Conservation (phyloP, 225 moss, liverwort and hornwort genomes). For the Bryum argenteum region DNA sequence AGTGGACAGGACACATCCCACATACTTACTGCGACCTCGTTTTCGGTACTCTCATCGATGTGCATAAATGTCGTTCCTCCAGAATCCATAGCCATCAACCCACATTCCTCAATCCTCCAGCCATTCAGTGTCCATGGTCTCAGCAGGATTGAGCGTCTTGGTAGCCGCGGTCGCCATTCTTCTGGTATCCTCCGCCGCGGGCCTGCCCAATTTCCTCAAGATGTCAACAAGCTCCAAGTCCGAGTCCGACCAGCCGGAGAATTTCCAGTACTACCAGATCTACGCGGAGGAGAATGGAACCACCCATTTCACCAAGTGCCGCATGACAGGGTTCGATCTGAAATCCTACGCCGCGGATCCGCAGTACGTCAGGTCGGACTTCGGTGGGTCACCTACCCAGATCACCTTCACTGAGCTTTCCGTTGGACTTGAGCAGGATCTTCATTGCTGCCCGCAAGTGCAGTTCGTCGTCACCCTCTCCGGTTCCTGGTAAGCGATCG, state of each 20-base stretch:
- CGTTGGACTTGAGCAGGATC: conserved; percentile 76
- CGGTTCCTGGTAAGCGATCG: conserved; percentile 73
- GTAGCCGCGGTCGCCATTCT: conserved; percentile 34
- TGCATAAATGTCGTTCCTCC: no score
- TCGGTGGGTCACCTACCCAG: conserved; percentile 69
- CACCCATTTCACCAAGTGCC: conserved; percentile 72
- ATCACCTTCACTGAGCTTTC: conserved; percentile 77
- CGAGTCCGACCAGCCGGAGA: conserved; percentile 38
- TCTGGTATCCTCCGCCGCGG: conserved; percentile 29
- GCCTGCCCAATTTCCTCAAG: conserved; percentile 40
- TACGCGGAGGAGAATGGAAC: conserved; percentile 74
- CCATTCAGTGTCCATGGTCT: neutral
- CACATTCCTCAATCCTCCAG: no score
- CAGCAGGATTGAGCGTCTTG: conserved; percentile 23
- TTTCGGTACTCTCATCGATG: no score
- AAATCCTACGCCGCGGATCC: conserved; percentile 61
- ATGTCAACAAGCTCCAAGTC: conserved; percentile 39
- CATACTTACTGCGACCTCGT: no score
- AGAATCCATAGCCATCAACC: no score
- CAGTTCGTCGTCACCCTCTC: conserved; percentile 90
- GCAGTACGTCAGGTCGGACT: conserved; percentile 73
- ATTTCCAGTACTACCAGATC: conserved; percentile 80
- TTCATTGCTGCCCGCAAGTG: conserved; percentile 77
- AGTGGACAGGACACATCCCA: neutral
- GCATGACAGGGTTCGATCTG: conserved; percentile 67